phyloP scores from a whole-genome alignment of 2,329 filamentous ascomycete genomes.

The Sarocladium brachiariae region DNA sequence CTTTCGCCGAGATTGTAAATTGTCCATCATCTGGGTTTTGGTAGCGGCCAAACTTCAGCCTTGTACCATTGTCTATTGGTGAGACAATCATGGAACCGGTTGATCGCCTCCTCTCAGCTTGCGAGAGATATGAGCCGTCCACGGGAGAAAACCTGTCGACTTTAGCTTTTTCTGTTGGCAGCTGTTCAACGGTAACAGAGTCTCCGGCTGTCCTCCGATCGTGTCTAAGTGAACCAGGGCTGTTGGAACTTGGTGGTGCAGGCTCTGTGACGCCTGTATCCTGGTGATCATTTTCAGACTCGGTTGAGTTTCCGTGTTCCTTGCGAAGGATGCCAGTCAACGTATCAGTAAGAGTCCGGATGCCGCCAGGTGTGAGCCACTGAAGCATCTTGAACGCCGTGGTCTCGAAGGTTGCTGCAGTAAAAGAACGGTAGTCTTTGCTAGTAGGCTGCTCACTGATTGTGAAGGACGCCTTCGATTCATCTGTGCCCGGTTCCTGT shows the following conservation, averaged over 20 bases:
- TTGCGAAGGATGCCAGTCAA: not conserved
- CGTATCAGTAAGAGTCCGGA: conserved; percentile 18
- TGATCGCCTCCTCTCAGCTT: not conserved
- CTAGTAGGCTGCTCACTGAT: conserved; percentile 25
- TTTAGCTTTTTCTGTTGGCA: not conserved
- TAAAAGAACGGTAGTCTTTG: conserved; percentile 54
- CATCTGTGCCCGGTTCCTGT: not conserved
- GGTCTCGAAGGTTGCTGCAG: conserved; percentile 57
- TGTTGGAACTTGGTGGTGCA: not conserved
- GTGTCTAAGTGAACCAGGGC: too few species aligned
- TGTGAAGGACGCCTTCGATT: not conserved
- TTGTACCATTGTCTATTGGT: not conserved
- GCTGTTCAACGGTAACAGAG: not conserved
- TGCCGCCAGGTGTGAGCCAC: conserved; percentile 57
- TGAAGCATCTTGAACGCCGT: conserved; percentile 64
- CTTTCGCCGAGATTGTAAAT: too few species aligned
- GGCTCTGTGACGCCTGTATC: not conserved
- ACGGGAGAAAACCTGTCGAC: not conserved
- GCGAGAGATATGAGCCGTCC: not conserved
- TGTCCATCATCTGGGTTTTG: too few species aligned
- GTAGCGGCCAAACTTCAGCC: not conserved
- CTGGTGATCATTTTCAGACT: not conserved
- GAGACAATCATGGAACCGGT: not conserved
- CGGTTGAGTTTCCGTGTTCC: not conserved
- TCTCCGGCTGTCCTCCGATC: not conserved